Evolutionary conservation across 768 basidiomycete genomes (phyloP).

Genomic region (Galerina sulciceps): DNA sequence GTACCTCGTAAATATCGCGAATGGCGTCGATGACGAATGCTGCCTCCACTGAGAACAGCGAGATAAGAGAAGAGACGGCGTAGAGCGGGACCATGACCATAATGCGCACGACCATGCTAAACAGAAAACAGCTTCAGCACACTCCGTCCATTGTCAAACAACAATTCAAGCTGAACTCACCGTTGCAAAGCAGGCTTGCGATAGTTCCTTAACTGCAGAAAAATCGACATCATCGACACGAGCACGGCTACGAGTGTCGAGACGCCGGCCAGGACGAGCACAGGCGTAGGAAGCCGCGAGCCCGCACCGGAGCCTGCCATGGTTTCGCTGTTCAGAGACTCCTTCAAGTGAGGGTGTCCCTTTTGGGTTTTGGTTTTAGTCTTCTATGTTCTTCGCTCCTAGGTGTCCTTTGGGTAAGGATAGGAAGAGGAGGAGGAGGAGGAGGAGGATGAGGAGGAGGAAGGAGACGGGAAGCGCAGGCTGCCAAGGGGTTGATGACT

Average conservation of each 20-base stretch:
- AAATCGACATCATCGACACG: conserved; percentile 78
- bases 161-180: conserved; percentile 38
- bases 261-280: conserved; percentile 67
- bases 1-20: conserved; percentile 94
- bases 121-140: not conserved
- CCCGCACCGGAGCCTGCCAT: conserved; percentile 47
- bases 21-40: conserved; percentile 97
- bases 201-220: conserved; percentile 85
- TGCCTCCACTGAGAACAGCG: conserved; percentile 90
- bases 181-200: conserved; percentile 80
- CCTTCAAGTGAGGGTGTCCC: too few species aligned
- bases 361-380: too few species aligned
- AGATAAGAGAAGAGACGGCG: conserved; percentile 87
- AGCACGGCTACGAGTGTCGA: conserved; percentile 71
- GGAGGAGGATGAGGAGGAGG: too few species aligned
- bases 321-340: too few species aligned
- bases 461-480: too few species aligned
- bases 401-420: too few species aligned
- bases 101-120: conserved; percentile 89
- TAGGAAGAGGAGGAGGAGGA: too few species aligned
- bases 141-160: too few species aligned
- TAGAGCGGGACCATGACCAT: conserved; percentile 98
- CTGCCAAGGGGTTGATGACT: too few species aligned
- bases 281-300: conserved; percentile 58
- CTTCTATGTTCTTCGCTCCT: too few species aligned